Conservation (phyloP, 345 rosid genomes). For the Lepidium africanum region DNA sequence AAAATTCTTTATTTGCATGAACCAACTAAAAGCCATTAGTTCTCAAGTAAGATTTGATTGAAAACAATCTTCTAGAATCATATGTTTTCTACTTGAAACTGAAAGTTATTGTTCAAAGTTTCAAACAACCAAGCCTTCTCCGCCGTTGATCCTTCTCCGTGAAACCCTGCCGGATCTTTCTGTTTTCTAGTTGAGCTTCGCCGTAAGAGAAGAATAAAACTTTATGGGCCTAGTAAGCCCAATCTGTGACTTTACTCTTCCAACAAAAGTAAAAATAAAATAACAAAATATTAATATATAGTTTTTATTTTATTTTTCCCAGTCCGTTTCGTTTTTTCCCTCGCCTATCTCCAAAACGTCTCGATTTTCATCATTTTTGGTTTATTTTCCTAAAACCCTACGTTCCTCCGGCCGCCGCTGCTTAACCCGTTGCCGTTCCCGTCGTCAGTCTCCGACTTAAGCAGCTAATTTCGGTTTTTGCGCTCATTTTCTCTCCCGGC, state of each 20-base stretch:
- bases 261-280: neutral
- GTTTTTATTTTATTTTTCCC: neutral
- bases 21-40: no score
- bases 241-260: neutral
- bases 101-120: no score
- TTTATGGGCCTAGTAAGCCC: conserved; percentile 1
- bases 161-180: neutral
- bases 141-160: neutral
- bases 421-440: neutral
- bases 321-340: conserved; percentile 15
- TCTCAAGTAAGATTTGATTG: no score
- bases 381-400: conserved; percentile 22
- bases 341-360: conserved; percentile 5
- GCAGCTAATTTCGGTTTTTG: neutral
- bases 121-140: neutral
- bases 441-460: neutral
- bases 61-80: no score
- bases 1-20: no score
- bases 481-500: neutral
- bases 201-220: neutral
- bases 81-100: no score
- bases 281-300: neutral
- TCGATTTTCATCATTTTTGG: neutral
- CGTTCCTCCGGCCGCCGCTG: conserved; percentile 25
- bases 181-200: neutral